Percentiles rank a stretch among this genome's conserved stretches.
Evolutionary conservation across 257 asterid species (phyloP).

Genomic region (Solanum lycopersicoides): DNA sequence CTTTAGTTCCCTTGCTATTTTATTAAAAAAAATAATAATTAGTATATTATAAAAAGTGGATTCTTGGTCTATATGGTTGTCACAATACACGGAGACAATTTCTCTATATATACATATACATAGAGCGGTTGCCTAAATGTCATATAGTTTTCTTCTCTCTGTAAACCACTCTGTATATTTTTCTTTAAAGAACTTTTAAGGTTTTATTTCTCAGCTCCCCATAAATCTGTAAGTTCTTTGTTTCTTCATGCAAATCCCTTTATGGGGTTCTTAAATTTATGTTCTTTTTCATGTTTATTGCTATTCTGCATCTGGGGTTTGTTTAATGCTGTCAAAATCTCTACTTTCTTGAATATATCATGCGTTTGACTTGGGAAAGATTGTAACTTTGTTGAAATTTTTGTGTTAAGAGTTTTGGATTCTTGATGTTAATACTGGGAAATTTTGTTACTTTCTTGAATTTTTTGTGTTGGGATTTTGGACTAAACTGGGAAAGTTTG

Average conservation of each 20-base stretch:
- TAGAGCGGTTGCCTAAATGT: neutral
- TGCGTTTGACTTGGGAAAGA: neutral
- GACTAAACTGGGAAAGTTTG: neutral
- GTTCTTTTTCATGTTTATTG: neutral
- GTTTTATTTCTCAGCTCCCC: neutral
- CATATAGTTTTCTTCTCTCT: neutral
- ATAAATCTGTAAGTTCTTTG: neutral
- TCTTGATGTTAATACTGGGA: neutral
- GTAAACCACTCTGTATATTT: neutral
- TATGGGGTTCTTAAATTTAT: neutral
- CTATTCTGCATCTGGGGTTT: neutral
- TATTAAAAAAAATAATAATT: too few species aligned
- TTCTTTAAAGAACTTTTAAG: neutral
- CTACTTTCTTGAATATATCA: neutral
- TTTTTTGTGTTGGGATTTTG: neutral
- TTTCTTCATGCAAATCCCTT: neutral
- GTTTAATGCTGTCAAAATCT: neutral
- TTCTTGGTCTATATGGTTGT: slow-evolving; percentile 15
- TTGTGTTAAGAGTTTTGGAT: neutral
- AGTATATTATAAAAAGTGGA: slow-evolving; percentile 7
- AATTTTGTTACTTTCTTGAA: neutral
- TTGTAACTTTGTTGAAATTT: neutral
- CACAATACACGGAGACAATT: neutral
- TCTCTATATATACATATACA: neutral
- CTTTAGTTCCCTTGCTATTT: neutral